These are phyloP conservation scores for Aechmea fasciata DNA, from an alignment of 176 grass and related monocot genomes.

Conservation along the genomic window DNA sequence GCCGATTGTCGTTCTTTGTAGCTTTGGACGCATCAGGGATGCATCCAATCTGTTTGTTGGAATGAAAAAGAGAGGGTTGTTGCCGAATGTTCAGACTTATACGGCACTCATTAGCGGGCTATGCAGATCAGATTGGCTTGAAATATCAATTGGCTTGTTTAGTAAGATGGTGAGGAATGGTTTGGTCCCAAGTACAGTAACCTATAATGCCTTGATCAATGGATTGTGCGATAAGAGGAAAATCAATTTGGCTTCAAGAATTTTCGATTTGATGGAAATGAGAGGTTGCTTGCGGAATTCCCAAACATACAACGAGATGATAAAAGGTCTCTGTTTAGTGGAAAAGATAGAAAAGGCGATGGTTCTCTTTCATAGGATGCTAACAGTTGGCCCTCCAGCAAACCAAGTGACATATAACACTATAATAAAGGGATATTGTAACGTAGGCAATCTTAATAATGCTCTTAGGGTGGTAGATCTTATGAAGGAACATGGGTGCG, in stretches of 20 bases:
- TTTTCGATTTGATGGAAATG: slow-evolving; percentile 42
- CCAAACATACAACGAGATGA: slow-evolving; percentile 39
- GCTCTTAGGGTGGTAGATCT: slow-evolving; percentile 51
- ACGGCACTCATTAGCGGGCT: slow-evolving; percentile 43
- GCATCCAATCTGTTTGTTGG: slow-evolving; percentile 35
- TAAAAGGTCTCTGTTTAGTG: slow-evolving; percentile 41
- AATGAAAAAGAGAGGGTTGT: slow-evolving; percentile 28
- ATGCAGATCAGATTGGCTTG: slow-evolving; percentile 29
- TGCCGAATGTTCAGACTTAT: slow-evolving; percentile 40
- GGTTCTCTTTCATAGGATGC: slow-evolving; percentile 30
- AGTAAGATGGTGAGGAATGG: slow-evolving; percentile 47
- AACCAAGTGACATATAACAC: slow-evolving; percentile 54
- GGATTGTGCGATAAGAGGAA: slow-evolving; percentile 29
- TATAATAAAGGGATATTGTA: slow-evolving; percentile 46
- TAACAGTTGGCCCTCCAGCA: slow-evolving; percentile 28
- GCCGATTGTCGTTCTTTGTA: slow-evolving; percentile 33
- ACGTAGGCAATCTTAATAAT: slow-evolving; percentile 31
- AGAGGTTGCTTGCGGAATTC: slow-evolving; percentile 30
- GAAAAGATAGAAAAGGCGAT: slow-evolving; percentile 42
- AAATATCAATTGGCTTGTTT: slow-evolving; percentile 47
- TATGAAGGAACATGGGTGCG: slow-evolving; percentile 31
- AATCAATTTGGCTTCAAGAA: slow-evolving; percentile 23
- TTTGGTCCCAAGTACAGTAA: slow-evolving; percentile 30
- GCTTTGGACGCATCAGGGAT: slow-evolving; percentile 21
- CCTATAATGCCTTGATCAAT: slow-evolving; percentile 43